A percentile compares a stretch with the other conserved stretches of the same genome.
phyloP scores from a whole-genome alignment of 352 stramenopile genomes.

The Plasmopara muralis region DNA sequence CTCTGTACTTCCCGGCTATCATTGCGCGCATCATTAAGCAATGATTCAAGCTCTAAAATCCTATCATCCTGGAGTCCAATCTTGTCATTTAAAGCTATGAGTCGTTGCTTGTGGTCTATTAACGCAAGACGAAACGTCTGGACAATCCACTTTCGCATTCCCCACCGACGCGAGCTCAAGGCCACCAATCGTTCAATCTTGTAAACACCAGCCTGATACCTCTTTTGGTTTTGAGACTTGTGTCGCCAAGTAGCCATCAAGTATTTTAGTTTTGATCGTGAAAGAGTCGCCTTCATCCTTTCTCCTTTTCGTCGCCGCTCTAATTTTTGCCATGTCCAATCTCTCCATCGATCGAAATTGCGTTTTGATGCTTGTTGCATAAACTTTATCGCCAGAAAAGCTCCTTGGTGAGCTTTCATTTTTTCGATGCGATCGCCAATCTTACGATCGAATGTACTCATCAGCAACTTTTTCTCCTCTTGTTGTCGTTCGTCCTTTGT shows the following conservation, averaged over 20 bases:
- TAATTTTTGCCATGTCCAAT: conserved; percentile 1
- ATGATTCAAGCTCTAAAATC: conserved; percentile 10
- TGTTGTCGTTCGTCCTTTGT: conserved; percentile 4
- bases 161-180: conserved; percentile 5
- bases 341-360: conserved; percentile 13
- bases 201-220: not conserved
- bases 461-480: conserved; percentile 13
- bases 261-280: not conserved
- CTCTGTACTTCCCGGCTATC: not conserved
- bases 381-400: conserved; percentile 10
- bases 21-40: conserved; percentile 1
- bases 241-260: conserved; percentile 12
- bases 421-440: conserved; percentile 8
- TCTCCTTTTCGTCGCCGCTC: conserved; percentile 4
- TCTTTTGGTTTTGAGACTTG: conserved; percentile 3
- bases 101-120: conserved; percentile 5
- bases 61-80: conserved; percentile 1
- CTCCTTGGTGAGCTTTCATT: conserved; percentile 15
- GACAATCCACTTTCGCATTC: conserved; percentile 17
- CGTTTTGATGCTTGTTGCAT: conserved; percentile 16
- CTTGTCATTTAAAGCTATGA: conserved; percentile 3
- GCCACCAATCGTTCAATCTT: conserved; percentile 7
- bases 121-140: conserved; percentile 16
- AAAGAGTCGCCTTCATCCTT: not conserved
- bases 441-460: conserved; percentile 10